Percentiles rank a stretch among this genome's conserved stretches.
Conservation (phyloP, 225 moss, liverwort and hornwort genomes). For the Antitrichia curtipendula region DNA sequence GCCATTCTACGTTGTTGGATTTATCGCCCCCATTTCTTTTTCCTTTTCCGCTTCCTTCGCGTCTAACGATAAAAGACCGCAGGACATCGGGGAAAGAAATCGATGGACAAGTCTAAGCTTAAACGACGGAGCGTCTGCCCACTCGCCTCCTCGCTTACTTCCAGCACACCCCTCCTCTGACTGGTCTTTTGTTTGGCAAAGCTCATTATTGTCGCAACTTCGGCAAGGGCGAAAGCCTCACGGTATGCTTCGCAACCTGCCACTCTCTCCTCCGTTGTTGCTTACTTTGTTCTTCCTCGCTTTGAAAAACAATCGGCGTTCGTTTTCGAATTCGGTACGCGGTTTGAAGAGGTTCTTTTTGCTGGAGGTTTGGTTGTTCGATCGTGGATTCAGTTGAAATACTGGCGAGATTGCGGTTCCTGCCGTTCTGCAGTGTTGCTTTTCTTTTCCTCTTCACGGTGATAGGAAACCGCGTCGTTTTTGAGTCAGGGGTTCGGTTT, state of each 20-base stretch:
- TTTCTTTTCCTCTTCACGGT: no score
- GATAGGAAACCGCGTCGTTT: not conserved
- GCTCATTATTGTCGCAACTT: not conserved
- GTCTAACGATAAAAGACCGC: not conserved
- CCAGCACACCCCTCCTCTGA: not conserved
- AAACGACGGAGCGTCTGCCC: not conserved
- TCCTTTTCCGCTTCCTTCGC: not conserved
- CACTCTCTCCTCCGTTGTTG: not conserved
- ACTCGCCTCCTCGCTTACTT: not conserved
- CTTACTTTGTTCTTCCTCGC: no score
- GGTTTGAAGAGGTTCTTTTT: not conserved
- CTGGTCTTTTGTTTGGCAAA: not conserved
- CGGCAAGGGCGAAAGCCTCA: not conserved
- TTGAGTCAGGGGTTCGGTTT: not conserved
- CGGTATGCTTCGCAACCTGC: not conserved
- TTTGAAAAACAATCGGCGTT: not conserved
- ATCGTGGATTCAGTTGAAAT: not conserved
- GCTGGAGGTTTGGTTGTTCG: not conserved
- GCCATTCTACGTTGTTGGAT: not conserved
- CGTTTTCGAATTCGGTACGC: not conserved
- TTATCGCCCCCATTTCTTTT: not conserved
- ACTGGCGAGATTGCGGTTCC: not conserved
- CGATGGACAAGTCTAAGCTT: not conserved
- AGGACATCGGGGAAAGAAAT: not conserved
- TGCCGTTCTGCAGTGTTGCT: not conserved